These are phyloP conservation scores for Colletotrichum lindemuthianum DNA, from an alignment of 2,329 filamentous ascomycete species.

Conservation along the genomic window DNA sequence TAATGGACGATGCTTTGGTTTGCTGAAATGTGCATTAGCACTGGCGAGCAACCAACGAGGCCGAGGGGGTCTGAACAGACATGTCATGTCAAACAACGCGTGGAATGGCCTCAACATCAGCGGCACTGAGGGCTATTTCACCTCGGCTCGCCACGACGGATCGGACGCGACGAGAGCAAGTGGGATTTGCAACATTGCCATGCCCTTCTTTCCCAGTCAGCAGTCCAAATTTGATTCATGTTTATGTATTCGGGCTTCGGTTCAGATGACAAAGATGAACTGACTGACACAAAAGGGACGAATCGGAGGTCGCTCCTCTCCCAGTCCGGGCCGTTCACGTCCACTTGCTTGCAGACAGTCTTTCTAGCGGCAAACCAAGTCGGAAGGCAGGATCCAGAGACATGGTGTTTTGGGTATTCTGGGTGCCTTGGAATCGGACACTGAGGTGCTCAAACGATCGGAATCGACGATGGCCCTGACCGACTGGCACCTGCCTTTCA, in stretches of 20 bases:
- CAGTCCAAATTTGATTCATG: too few species aligned
- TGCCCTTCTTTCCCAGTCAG: neutral
- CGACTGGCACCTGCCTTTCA: neutral
- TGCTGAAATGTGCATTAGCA: neutral
- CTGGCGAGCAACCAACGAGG: conserved; percentile 9
- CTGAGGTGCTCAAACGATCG: conserved; percentile 12
- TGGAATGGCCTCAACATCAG: conserved; percentile 33
- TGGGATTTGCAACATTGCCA: conserved; percentile 18
- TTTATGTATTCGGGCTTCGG: neutral
- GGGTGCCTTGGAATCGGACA: conserved; percentile 22
- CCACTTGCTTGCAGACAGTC: neutral
- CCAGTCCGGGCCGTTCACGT: neutral
- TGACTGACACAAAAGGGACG: neutral
- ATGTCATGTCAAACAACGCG: conserved; percentile 1
- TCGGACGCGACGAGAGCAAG: conserved; percentile 2
- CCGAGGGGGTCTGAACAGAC: conserved; percentile 11
- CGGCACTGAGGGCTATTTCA: conserved; percentile 26
- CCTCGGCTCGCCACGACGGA: conserved; percentile 24
- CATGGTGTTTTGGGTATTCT: conserved; percentile 31
- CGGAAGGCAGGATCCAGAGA: conserved; percentile 13
- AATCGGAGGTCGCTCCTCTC: neutral
- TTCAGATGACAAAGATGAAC: conserved; percentile 3
- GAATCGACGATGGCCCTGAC: conserved; percentile 27
- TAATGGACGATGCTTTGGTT: neutral
- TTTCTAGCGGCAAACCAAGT: neutral